These are phyloP conservation scores for Fusarium poae DNA, from an alignment of 2,329 filamentous ascomycete species.

Conservation along the genomic window DNA sequence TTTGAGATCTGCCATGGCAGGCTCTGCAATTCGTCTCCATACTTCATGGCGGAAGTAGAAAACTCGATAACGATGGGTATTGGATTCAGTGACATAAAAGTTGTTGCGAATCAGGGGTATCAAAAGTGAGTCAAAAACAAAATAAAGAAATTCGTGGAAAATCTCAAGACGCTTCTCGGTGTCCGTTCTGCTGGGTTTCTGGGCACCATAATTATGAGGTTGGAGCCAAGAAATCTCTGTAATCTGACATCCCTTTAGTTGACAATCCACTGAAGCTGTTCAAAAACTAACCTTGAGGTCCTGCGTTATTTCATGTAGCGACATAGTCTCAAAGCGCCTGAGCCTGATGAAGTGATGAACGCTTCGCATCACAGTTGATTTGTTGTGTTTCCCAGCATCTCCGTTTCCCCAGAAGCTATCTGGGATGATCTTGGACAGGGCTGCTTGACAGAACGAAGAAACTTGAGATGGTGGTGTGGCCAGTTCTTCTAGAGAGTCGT, in stretches of 20 bases:
- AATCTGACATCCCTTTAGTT: slow-evolving; percentile 62
- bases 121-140: slow-evolving; percentile 89
- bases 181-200: slow-evolving; percentile 78
- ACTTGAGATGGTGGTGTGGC: slow-evolving; percentile 77
- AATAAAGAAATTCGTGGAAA: slow-evolving; percentile 89
- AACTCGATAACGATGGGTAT: slow-evolving; percentile 79
- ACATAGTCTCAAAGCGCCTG: slow-evolving; percentile 84
- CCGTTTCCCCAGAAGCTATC: slow-evolving; percentile 78
- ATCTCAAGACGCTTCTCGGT: slow-evolving; percentile 81
- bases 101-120: slow-evolving; percentile 88
- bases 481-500: slow-evolving; percentile 69
- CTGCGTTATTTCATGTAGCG: slow-evolving; percentile 82
- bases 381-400: slow-evolving; percentile 69
- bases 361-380: slow-evolving; percentile 69
- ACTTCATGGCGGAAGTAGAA: slow-evolving; percentile 97
- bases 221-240: slow-evolving; percentile 79
- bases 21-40: slow-evolving; percentile 83
- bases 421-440: slow-evolving; percentile 79
- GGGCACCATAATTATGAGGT: slow-evolving; percentile 60
- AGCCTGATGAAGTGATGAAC: slow-evolving; percentile 84
- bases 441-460: slow-evolving; percentile 88
- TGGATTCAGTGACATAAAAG: slow-evolving; percentile 96
- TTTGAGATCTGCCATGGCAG: slow-evolving; percentile 77
- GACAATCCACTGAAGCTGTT: background rate
- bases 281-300: slow-evolving; percentile 73